These are phyloP conservation scores for Oryza nivara DNA, from an alignment of 176 grass and related monocot species.

Conservation along the genomic window DNA sequence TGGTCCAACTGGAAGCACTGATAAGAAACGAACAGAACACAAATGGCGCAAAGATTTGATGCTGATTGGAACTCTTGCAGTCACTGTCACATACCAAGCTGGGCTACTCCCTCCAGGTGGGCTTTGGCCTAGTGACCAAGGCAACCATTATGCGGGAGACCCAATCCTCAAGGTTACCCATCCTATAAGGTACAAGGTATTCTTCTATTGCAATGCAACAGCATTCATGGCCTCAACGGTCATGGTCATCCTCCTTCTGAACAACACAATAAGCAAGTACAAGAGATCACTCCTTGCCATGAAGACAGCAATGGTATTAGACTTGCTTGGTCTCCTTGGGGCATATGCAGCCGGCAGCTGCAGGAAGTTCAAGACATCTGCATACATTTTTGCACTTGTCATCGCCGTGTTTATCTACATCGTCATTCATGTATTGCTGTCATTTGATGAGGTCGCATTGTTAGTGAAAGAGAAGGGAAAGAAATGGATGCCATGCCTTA, in stretches of 20 bases:
- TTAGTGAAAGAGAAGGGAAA: slow-evolving; percentile 16
- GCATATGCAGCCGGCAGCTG: slow-evolving; percentile 58
- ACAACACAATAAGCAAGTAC: slow-evolving; percentile 41
- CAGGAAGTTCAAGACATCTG: slow-evolving; percentile 38
- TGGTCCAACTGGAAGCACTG: not conserved
- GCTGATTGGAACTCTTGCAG: slow-evolving; percentile 56
- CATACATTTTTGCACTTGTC: slow-evolving; percentile 42
- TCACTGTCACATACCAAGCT: slow-evolving; percentile 59
- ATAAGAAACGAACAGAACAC: slow-evolving; percentile 24
- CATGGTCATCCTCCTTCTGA: slow-evolving; percentile 51
- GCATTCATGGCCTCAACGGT: slow-evolving; percentile 51
- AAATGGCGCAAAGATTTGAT: slow-evolving; percentile 67
- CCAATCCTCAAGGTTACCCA: slow-evolving; percentile 47
- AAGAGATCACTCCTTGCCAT: slow-evolving; percentile 36
- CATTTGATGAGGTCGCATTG: slow-evolving; percentile 26
- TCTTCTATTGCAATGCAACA: slow-evolving; percentile 57
- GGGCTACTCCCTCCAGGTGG: slow-evolving; percentile 60
- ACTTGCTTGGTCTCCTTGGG: slow-evolving; percentile 44
- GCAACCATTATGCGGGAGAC: slow-evolving; percentile 34
- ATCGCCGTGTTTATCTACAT: slow-evolving; percentile 49
- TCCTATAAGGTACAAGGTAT: slow-evolving; percentile 29
- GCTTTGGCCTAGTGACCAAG: slow-evolving; percentile 41
- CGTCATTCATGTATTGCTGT: slow-evolving; percentile 38
- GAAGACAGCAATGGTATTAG: slow-evolving; percentile 47
- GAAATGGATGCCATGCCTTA: slow-evolving; percentile 18